These are phyloP conservation scores for Pelagomonas calceolata DNA, from an alignment of 108 stramenopile species.

Conservation along the genomic window DNA sequence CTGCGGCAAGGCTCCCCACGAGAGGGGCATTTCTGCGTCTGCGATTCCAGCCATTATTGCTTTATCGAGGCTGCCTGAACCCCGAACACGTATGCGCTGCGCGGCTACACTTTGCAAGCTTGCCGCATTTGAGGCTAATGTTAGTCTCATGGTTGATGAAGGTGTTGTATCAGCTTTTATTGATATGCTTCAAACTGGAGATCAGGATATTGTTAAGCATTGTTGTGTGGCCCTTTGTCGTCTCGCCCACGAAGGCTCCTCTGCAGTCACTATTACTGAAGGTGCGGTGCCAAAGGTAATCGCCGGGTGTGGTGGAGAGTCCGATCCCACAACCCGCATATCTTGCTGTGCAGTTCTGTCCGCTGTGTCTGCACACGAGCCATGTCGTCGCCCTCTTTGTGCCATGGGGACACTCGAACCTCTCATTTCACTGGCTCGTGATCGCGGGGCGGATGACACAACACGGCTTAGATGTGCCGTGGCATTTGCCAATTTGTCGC, in stretches of 20 bases:
- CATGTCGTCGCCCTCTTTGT: slow-evolving; percentile 32
- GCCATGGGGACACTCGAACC: slow-evolving; percentile 33
- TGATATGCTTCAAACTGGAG: slow-evolving; percentile 34
- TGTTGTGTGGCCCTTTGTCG: slow-evolving; percentile 43
- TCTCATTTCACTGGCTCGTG: slow-evolving; percentile 26
- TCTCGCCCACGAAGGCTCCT: slow-evolving; percentile 3
- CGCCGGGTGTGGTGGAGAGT: slow-evolving; percentile 15
- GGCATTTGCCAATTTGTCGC: slow-evolving; percentile 41
- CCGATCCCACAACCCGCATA: slow-evolving; percentile 32
- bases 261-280: background rate
- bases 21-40: slow-evolving; percentile 29
- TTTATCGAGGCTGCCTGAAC: slow-evolving; percentile 20
- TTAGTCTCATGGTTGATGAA: slow-evolving; percentile 35
- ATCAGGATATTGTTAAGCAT: slow-evolving; percentile 37
- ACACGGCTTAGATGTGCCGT: slow-evolving; percentile 30
- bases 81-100: slow-evolving; percentile 20
- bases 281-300: background rate
- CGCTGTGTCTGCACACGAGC: slow-evolving; percentile 34
- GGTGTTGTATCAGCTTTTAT: slow-evolving; percentile 39
- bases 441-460: too few species aligned
- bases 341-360: slow-evolving; percentile 42
- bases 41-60: slow-evolving; percentile 36
- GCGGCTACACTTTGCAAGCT: slow-evolving; percentile 42
- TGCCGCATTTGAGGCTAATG: slow-evolving; percentile 24
- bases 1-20: slow-evolving; percentile 21